Evolutionary conservation across 306 rosid species (phyloP).

Genomic region (Medicago ruthenica): DNA sequence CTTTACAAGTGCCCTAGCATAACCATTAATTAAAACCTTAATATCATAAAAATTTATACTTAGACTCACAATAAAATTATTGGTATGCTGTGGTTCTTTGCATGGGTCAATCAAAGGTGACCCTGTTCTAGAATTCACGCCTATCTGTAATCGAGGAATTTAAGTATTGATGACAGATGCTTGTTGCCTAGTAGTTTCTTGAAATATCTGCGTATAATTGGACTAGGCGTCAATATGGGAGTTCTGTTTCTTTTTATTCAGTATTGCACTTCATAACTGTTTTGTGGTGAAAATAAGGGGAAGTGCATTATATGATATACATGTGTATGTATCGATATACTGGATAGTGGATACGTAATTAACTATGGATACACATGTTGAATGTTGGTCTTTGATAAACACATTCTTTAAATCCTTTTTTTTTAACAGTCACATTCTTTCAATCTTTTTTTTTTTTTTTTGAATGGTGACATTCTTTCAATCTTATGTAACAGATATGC

Average conservation of each 20-base stretch:
- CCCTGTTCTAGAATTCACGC: background rate
- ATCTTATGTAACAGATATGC: background rate
- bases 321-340: background rate
- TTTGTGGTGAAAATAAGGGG: background rate
- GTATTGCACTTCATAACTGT: slow-evolving; percentile 9
- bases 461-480: no score
- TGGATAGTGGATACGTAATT: slow-evolving; percentile 4
- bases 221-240: background rate
- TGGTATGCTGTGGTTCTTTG: slow-evolving; percentile 1
- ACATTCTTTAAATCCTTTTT: no score
- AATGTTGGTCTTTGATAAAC: background rate
- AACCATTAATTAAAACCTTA: slow-evolving; percentile 2
- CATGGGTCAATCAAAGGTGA: slow-evolving; percentile 1
- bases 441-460: no score
- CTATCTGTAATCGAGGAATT: slow-evolving; percentile 13
- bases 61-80: background rate
- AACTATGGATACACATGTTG: background rate
- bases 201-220: slow-evolving; percentile 10
- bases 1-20: no score
- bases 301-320: slow-evolving; percentile 12
- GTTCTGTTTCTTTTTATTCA: slow-evolving; percentile 25
- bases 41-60: slow-evolving; percentile 1
- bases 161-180: slow-evolving; percentile 4
- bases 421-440: no score
- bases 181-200: slow-evolving; percentile 7